Evolutionary conservation across 2,329 filamentous ascomycete genomes (phyloP), one percentile per base, ranked within the genome.

Genomic region (Sarocladium strictum): DNA sequence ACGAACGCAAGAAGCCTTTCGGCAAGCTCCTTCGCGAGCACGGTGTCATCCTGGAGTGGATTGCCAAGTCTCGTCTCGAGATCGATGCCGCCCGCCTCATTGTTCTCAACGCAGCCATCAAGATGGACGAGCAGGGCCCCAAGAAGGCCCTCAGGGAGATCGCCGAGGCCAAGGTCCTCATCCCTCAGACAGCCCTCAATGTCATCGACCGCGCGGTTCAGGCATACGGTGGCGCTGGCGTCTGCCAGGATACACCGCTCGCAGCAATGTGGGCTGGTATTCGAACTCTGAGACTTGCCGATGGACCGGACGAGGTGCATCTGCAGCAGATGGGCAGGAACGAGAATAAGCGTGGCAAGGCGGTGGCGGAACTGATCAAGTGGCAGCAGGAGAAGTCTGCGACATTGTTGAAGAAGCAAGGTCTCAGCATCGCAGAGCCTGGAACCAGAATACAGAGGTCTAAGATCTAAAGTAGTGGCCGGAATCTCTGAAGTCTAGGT

Each of bases 261-360:
- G 92, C 91, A 12, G 80, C 78, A 67, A 86, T 92, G 83, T 96
- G 89, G 85, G 84, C 89, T 19, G 75, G 80, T 57, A 89, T 91
- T 64, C 79, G 91, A 56, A 96, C 92, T 6, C 78, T 96, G 71
- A 80, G 89, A 58, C 83, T 96, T 62, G 91, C 90, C 0, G 94
- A 99, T 71, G 94, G 94, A 0, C 94, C 94, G 0, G 94, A 99
- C 72, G 94, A 99, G 82, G 94, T 97, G 57, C 94, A 95, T 70
- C 72, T 92, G 60, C 77, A 89, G 68, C 89, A 94, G 74, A 76
- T 94, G 75, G 89, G 89, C 15, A 78, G 80, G 62, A 90, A 90
- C 62, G 89, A 94, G 78, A 92, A 90, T 69, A 87, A 80, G 70
- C 80, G 82, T 60, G 85, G 83, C 55, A 67, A 73, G 59, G 81